phyloP scores from a whole-genome alignment of 441 rosid genomes.

The Aquilaria agallochum region DNA sequence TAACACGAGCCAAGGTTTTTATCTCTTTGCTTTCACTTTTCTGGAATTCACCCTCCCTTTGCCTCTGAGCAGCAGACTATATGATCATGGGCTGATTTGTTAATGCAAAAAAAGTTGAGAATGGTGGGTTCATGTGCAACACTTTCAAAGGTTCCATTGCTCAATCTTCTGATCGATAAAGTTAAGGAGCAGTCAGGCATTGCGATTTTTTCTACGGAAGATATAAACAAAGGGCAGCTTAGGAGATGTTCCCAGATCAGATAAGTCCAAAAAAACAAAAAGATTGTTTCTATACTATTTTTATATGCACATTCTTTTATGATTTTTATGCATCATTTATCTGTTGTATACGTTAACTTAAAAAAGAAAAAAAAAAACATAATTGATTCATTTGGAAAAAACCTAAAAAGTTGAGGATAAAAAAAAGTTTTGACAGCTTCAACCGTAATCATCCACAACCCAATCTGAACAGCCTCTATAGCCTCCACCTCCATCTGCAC shows the following conservation, averaged over 20 bases:
- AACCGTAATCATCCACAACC: too few species aligned
- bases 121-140: conserved; percentile 89
- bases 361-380: too few species aligned
- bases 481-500: too few species aligned
- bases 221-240: conserved; percentile 25
- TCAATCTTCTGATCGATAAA: conserved; percentile 81
- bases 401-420: too few species aligned
- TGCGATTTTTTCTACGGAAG: conserved; percentile 38
- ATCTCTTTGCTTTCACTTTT: neutral
- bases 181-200: conserved; percentile 71
- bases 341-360: too few species aligned
- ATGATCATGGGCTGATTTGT: conserved; percentile 1
- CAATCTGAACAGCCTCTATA: too few species aligned
- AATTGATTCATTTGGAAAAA: too few species aligned
- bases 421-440: too few species aligned
- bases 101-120: conserved; percentile 73
- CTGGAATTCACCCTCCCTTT: neutral
- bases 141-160: conserved; percentile 68
- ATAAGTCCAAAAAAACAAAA: neutral
- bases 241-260: conserved; percentile 28
- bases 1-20: conserved; percentile 89
- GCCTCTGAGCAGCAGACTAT: neutral
- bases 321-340: too few species aligned
- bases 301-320: too few species aligned
- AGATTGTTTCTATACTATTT: neutral